Evolutionary conservation across 106 monocot genomes (phyloP), one percentile per base, ranked within the genome.

Genomic region (Alisma plantagoaquatica): DNA sequence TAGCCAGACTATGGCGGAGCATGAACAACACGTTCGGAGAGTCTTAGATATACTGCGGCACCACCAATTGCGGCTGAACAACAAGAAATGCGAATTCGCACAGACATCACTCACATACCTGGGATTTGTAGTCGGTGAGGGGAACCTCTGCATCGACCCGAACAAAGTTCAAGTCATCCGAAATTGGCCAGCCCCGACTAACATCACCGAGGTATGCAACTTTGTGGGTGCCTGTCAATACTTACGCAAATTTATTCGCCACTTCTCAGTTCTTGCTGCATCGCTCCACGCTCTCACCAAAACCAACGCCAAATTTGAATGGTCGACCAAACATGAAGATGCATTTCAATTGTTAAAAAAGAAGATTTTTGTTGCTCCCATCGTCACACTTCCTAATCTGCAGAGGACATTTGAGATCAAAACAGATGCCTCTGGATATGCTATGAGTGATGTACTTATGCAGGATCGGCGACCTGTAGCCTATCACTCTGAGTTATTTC

Each of bases 371-470:
- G 47, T 48, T 23, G 51, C 47, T 20, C 38, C 21, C 1, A 26
- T 38, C 18, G 27, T 66, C 17, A 35, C 56, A 29, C 17, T 41
- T 19, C 48, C 56, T 2, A 45, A 57, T 43, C 20, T 66, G 9
- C 27, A 62, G 18, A 48, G 21, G 16, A 24, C 56, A 31, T 54
- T 19, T 35, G 21, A 46, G 27, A 22, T 46, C 10, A 17, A 41
- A 26, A 25, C 19, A 0, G 21, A 66, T n/a, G 2, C 55, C 33
- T 66, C 66, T 15, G 23, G 38, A 18, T 57, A 57, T 51, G 51
- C 47, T 9, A 31, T 44, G 52, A 20, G 49, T 54, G 27, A 0
- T 0, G 56, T 57, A 10, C 41, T 66, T 17, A 46, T 66, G 33
- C 33, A 56, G 15, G 56, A 56, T 16, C 27, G 47, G 4, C 7